A percentile compares a stretch with the other conserved stretches of the same genome.
Conservation (phyloP, 1,284 basidiomycete species). For the Sanguinoderma infundibulare region DNA sequence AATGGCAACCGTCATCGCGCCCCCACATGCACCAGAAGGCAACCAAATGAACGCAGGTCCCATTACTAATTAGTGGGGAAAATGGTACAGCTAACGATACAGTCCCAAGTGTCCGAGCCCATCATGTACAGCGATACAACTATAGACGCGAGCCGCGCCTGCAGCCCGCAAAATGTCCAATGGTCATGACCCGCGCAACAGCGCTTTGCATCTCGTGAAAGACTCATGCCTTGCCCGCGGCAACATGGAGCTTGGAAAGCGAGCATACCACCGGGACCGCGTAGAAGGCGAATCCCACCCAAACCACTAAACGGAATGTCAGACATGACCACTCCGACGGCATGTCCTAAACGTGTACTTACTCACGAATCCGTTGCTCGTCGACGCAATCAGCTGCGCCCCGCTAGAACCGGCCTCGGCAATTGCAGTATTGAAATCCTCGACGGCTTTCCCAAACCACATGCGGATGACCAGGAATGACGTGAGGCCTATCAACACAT, state of each 20-base stretch:
- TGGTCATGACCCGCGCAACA: not conserved
- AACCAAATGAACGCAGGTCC: not conserved
- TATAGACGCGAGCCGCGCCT: conserved; percentile 5
- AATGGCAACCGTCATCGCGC: too few species aligned
- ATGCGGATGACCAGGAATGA: conserved; percentile 75
- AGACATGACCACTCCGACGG: conserved; percentile 5
- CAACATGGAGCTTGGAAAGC: conserved; percentile 70
- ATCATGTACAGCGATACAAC: conserved; percentile 10
- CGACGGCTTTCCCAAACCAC: conserved; percentile 80
- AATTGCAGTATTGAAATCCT: conserved; percentile 75
- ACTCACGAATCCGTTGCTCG: conserved; percentile 80
- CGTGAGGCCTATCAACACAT: conserved; percentile 54
- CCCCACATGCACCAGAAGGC: too few species aligned
- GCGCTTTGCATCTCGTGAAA: not conserved
- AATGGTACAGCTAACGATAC: conserved; percentile 26
- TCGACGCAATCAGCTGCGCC: conserved; percentile 64
- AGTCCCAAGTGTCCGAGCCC: conserved; percentile 15
- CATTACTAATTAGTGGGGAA: conserved; percentile 8
- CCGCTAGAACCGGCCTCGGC: conserved; percentile 51
- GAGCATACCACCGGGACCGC: conserved; percentile 72
- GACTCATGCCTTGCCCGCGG: conserved; percentile 35
- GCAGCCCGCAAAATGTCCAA: conserved; percentile 1
- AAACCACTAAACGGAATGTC: conserved; percentile 63
- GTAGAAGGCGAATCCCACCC: conserved; percentile 77
- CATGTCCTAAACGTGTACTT: conserved; percentile 33